Evolutionary conservation across 495 filamentous ascomycete genomes (phyloP).

Genomic region (Penicillium nucicola): DNA sequence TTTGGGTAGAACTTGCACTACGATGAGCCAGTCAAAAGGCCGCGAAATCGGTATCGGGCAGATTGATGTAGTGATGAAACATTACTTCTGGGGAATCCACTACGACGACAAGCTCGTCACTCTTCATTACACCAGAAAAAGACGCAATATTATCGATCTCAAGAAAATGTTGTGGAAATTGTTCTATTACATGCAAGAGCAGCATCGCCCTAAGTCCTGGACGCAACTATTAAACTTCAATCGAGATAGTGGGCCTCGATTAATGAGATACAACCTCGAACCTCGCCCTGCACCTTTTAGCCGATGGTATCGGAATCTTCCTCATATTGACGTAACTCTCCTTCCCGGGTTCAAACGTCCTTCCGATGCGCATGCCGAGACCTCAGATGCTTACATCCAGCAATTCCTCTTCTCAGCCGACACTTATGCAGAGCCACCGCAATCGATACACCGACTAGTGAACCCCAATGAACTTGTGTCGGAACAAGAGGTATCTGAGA

Average conservation of each 20-base stretch:
- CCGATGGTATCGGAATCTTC: slow-evolving; percentile 16
- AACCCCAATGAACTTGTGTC: not conserved
- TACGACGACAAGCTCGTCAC: not conserved
- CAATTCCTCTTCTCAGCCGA: slow-evolving; percentile 12
- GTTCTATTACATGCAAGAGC: slow-evolving; percentile 23
- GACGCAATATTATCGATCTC: not conserved
- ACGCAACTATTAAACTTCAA: slow-evolving; percentile 15
- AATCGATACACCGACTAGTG: not conserved
- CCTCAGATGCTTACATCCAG: slow-evolving; percentile 17
- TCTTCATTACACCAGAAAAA: not conserved
- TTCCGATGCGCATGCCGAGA: not conserved
- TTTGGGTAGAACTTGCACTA: not conserved
- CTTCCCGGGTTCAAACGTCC: slow-evolving; percentile 11
- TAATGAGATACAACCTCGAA: slow-evolving; percentile 21
- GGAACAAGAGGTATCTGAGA: no score
- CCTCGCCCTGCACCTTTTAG: slow-evolving; percentile 23
- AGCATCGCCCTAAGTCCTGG: slow-evolving; percentile 13
- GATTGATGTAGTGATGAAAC: slow-evolving; percentile 4
- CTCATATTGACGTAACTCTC: not conserved
- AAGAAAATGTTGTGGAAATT: slow-evolving; percentile 21
- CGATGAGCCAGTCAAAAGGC: not conserved
- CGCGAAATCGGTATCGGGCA: not conserved
- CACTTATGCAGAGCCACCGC: not conserved
- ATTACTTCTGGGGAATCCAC: slow-evolving; percentile 34
- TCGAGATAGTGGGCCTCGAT: slow-evolving; percentile 36